Conservation (phyloP, 1,284 basidiomycete species). For the Moesziomyces aphidis region DNA sequence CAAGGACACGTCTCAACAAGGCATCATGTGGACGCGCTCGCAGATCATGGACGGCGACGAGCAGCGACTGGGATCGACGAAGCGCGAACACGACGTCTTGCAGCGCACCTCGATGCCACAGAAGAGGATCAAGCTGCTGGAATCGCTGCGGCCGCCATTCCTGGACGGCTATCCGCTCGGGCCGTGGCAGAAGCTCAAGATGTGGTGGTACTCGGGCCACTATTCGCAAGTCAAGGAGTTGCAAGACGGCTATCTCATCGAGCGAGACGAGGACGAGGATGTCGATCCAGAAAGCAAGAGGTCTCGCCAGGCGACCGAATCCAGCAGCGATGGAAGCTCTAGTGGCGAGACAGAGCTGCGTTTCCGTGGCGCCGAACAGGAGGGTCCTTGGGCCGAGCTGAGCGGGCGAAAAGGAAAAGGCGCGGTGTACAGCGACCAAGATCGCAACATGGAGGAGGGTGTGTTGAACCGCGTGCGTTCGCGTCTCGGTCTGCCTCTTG, state of each 20-base stretch:
- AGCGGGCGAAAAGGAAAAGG: constrained; percentile 35
- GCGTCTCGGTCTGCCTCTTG: constrained; percentile 20
- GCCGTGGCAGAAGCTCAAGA: constrained; percentile 55
- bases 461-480: constrained; percentile 35
- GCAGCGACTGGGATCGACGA: neutral
- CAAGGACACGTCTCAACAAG: constrained; percentile 60
- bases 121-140: constrained; percentile 51
- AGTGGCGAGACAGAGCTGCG: constrained; percentile 1
- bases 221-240: constrained; percentile 47
- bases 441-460: constrained; percentile 40
- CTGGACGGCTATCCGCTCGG: constrained; percentile 62
- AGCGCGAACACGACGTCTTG: constrained; percentile 18
- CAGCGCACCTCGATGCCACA: constrained; percentile 34
- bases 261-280: constrained; percentile 42
- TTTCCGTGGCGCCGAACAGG: constrained; percentile 43
- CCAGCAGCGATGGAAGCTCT: neutral
- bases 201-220: constrained; percentile 55
- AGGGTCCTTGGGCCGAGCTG: constrained; percentile 44
- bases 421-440: constrained; percentile 43
- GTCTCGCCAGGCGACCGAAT: neutral
- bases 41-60: constrained; percentile 12
- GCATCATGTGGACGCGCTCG: constrained; percentile 52
- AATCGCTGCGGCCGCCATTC: constrained; percentile 64
- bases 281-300: neutral
- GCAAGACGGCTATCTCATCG: constrained; percentile 45